Evolutionary conservation across 1,139 yeast genomes (phyloP), one percentile per base, ranked within the genome.

Genomic region (Saccharomyces hybrid): DNA sequence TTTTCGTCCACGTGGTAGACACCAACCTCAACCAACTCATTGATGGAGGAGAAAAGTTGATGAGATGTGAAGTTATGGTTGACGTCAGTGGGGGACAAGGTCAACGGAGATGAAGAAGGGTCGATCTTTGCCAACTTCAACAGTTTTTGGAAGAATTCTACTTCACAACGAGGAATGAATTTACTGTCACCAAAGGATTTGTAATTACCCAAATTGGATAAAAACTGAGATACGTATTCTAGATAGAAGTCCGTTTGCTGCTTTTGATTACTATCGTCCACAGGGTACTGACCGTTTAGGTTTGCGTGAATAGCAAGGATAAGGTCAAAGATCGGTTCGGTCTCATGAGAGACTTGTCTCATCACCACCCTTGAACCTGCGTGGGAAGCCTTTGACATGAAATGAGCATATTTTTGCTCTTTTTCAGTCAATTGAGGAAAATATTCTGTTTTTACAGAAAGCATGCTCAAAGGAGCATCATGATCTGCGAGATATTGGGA

Each of bases 111-210:
- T 5, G 72, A 57, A 2, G 71, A 64, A 2, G 72, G 65, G 56
- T 76, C 73, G 41, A 67, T 63, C 11, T 66, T 69, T 4, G 73
- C 63, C 5, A 53, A 30, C 27, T 67, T 63, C 20, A 83, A 72
- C n/a, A 76, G 69, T 23, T 72, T 61, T 56, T 74, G 78, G 61
- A 88, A 84, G 3, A 77, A 76, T 1, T 71, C 78, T 44, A 62
- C 64, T 0, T 76, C 52, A 47, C 88, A 65, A 50, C 81, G 74
- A 42, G 97, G 97, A 60, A 89, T 77, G 67, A 88, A 88, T 71
- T 89, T 89, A 61, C 81, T 81, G 71, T 89, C 96, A 59, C 97
- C 97, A 71, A 89, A 89, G 0, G 95, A 85, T 73, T 88, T 88
- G 76, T 82, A 89, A 70, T 89, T 89, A 59, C 97, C 97, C 67